Conservation (phyloP, 2,329 filamentous ascomycete genomes). For the Colletotrichum sp. region DNA sequence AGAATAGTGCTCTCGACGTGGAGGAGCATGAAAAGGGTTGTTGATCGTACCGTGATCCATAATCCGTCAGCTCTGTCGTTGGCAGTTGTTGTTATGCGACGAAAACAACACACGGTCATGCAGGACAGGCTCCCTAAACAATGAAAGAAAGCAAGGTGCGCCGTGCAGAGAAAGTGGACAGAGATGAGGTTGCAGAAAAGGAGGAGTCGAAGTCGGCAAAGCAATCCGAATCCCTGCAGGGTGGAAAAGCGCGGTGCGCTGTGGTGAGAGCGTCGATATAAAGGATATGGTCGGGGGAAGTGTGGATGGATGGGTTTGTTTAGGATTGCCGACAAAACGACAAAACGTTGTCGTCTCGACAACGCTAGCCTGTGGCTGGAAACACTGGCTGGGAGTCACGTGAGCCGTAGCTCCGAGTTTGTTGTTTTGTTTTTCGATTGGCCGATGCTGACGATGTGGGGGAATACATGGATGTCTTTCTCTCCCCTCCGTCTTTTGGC, state of each 20-base stretch:
- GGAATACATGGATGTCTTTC: neutral
- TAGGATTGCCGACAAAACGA: neutral
- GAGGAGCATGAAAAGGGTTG: neutral
- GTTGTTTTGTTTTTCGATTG: neutral
- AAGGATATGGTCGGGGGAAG: slow-evolving; percentile 17
- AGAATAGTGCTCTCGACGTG: neutral
- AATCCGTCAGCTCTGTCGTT: neutral
- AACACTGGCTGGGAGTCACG: neutral
- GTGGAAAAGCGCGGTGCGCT: slow-evolving; percentile 14
- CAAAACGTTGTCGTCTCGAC: neutral
- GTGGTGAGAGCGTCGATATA: slow-evolving; percentile 21
- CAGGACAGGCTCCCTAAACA: slow-evolving; percentile 10
- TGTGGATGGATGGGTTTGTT: neutral
- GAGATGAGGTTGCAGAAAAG: neutral
- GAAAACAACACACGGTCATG: slow-evolving; percentile 23
- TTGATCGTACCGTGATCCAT: slow-evolving; percentile 20
- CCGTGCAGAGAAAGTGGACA: neutral
- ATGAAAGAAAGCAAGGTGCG: slow-evolving; percentile 15
- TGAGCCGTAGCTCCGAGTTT: neutral
- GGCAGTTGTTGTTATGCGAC: slow-evolving; percentile 18
- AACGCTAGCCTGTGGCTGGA: neutral
- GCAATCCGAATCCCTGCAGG: slow-evolving; percentile 15
- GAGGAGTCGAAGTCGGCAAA: neutral
- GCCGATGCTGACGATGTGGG: neutral
- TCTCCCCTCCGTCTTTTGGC: neutral